Evolutionary conservation across 768 basidiomycete genomes (phyloP).

Genomic region (Mycena haematopus): DNA sequence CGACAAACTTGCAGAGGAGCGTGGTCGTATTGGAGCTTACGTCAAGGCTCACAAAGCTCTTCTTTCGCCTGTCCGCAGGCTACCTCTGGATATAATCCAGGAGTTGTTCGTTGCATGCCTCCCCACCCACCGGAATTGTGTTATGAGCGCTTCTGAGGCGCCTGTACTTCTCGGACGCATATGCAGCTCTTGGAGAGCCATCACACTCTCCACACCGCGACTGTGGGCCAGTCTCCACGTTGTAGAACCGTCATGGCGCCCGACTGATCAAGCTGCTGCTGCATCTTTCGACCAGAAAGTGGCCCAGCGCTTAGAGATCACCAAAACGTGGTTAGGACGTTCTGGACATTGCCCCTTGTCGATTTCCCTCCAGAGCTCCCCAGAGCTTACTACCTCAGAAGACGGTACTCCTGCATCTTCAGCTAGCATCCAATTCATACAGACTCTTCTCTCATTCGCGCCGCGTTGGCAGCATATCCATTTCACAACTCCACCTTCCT

Average conservation of each 20-base stretch:
- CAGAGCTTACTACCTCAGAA: neutral
- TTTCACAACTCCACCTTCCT: too few species aligned
- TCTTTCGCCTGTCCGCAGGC: neutral
- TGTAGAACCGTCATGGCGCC: neutral
- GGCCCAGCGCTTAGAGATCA: neutral
- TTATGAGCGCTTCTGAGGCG: slow-evolving; percentile 10
- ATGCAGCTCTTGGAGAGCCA: slow-evolving; percentile 20
- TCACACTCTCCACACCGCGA: slow-evolving; percentile 14
- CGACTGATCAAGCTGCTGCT: neutral
- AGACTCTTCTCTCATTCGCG: neutral
- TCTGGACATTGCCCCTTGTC: slow-evolving; percentile 5
- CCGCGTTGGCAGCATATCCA: neutral
- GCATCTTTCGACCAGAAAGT: neutral
- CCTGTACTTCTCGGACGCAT: slow-evolving; percentile 20
- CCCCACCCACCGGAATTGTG: slow-evolving; percentile 12
- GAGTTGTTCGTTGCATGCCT: slow-evolving; percentile 17
- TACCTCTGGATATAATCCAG: slow-evolving; percentile 8
- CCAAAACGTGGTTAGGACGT: neutral
- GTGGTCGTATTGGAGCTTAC: neutral
- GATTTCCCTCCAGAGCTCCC: neutral
- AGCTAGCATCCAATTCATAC: neutral
- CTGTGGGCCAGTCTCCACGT: slow-evolving; percentile 14
- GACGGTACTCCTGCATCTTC: too few species aligned
- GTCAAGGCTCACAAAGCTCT: slow-evolving; percentile 4
- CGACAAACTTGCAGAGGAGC: neutral